phyloP scores from a whole-genome alignment of 441 rosid genomes.

The Manihot esculenta region DNA sequence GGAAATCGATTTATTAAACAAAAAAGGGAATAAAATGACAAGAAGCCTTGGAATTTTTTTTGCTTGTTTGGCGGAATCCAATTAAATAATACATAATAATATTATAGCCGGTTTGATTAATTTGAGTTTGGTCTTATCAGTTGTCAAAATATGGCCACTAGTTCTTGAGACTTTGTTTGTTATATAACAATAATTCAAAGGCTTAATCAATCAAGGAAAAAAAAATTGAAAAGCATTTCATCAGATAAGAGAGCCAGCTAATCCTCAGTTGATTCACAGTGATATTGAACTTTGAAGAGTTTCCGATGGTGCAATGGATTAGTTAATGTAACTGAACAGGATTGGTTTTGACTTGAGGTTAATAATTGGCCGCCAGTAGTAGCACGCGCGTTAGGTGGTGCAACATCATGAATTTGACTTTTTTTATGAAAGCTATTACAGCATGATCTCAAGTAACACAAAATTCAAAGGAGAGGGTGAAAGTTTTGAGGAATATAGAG shows the following conservation, averaged over 20 bases:
- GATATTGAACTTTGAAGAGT: no score
- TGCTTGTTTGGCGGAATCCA: not conserved
- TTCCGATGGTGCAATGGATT: no score
- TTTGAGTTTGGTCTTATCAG: not conserved
- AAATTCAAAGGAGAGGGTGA: no score
- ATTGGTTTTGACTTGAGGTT: no score
- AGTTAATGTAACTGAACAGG: no score
- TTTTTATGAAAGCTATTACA: no score
- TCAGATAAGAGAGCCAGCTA: not conserved
- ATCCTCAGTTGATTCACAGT: no score
- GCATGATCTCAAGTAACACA: no score
- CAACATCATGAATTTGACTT: no score
- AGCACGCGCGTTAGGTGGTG: no score
- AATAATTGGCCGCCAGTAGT: no score
- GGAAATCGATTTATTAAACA: slow-evolving; percentile 3
- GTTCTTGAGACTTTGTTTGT: not conserved
- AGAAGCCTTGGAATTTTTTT: slow-evolving; percentile 24
- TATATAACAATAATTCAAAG: slow-evolving; percentile 1
- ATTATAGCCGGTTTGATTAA: not conserved
- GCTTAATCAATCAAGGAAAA: not conserved
- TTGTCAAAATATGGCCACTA: slow-evolving; percentile 3
- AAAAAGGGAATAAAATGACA: not conserved
- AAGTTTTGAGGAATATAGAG: no score
- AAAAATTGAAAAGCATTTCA: not conserved
- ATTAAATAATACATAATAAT: not conserved